phyloP scores from a whole-genome alignment of 441 rosid species.

The Erodium trifolium region DNA sequence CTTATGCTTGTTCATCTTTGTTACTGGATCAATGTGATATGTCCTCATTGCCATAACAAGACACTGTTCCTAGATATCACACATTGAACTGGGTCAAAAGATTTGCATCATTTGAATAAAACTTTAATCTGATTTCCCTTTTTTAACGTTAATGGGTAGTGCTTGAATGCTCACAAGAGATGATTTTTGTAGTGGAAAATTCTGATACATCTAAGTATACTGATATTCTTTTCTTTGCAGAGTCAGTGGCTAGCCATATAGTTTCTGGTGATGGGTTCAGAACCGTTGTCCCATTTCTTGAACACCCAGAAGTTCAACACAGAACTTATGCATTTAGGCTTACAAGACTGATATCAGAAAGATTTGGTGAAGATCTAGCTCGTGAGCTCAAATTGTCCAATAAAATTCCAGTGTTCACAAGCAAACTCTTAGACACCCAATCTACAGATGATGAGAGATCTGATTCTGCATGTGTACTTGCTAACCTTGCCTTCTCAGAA shows the following conservation, averaged over 20 bases:
- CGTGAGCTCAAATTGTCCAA: constrained; percentile 21
- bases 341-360: constrained; percentile 26
- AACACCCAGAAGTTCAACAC: constrained; percentile 28
- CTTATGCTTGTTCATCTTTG: too few species aligned
- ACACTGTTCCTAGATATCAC: too few species aligned
- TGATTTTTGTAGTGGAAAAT: neutral
- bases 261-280: constrained; percentile 29
- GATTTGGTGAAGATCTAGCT: constrained; percentile 27
- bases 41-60: too few species aligned
- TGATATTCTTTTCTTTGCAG: constrained; percentile 15
- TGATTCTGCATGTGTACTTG: constrained; percentile 34
- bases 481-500: constrained; percentile 30
- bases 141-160: neutral
- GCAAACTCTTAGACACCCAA: constrained; percentile 26
- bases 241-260: constrained; percentile 27
- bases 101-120: too few species aligned
- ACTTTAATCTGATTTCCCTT: too few species aligned
- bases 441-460: constrained; percentile 36
- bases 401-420: constrained; percentile 26
- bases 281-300: constrained; percentile 25
- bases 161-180: neutral
- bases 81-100: too few species aligned
- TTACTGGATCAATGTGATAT: too few species aligned
- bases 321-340: constrained; percentile 31
- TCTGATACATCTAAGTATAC: neutral